Base-by-base conservation (phyloP, 2,329 filamentous ascomycete genomes). In the Aureobasidium sp. region DNA sequence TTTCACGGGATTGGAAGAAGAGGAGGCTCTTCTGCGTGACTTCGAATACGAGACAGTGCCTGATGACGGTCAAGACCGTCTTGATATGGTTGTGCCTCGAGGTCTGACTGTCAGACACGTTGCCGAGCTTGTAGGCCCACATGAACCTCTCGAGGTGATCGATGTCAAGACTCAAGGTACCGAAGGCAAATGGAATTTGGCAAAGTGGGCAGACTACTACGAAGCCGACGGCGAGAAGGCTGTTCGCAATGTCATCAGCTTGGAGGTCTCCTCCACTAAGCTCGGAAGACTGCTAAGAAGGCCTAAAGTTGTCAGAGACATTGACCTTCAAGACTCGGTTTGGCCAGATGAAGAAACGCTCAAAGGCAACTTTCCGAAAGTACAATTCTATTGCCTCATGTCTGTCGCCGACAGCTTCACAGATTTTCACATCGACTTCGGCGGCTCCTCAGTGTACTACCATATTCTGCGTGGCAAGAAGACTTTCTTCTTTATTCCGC, bases 371-470 rank as follows among this genome's bases (percentile, higher is more conserved):
- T 83, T 79, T 61, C 83, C 85, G 7, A 83, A 84, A 62, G 86
- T 88, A 8, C 84, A 87, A 63, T 87, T 86, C 68, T 87, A 87
- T 73, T 86, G 84, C 68, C 74, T 88, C 39, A 88, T 88, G 86
- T 88, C 86, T 5, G 85, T 87, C 27, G 83, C 84, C 13, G 85
- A 88, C 71, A 87, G 85, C 71, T 88, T 86, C 66, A 88, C 86
- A 25, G 86, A 88, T 70, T 88, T 88, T 66, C 86, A 88, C 71
- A 86, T 88, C 68, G 86, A 88, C 69, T 88, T 88, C 71, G 86
- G 85, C 39, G 86, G 86, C 5, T 88, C 86, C 4, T 88, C 85
- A 1, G 86, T 88, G 6, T 88, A 84, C 69, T 88, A 88, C 66
- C 86, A 88, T 67, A 87, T 88, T 64, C 72, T 88, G 60, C 85